Evolutionary conservation across 2,329 filamentous ascomycete species (phyloP).

Genomic region (Fusarium buxicola): DNA sequence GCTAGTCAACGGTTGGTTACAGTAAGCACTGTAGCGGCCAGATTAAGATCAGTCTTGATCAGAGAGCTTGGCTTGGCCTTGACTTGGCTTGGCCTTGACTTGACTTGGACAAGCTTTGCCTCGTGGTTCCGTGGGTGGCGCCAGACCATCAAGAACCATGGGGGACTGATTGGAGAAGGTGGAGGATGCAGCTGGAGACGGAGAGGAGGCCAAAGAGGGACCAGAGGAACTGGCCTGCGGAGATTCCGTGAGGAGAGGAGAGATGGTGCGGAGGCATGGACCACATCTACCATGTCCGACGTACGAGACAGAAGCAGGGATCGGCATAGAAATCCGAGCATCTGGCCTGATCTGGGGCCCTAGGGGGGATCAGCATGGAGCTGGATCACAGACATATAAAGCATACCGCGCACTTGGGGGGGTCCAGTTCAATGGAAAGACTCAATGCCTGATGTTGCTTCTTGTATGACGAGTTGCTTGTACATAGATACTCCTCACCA

Average conservation of each 20-base stretch:
- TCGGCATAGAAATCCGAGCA: slow-evolving; percentile 13
- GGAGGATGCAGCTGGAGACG: not conserved
- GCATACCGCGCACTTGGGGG: too few species aligned
- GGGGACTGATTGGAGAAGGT: slow-evolving; percentile 31
- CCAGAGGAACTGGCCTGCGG: too few species aligned
- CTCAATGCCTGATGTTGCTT: not conserved
- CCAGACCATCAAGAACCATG: slow-evolving; percentile 4
- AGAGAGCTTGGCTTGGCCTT: too few species aligned
- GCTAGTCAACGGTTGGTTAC: too few species aligned
- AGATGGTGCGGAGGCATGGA: slow-evolving; percentile 19
- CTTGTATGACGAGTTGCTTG: not conserved
- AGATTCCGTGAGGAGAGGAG: slow-evolving; percentile 36
- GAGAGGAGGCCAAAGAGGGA: too few species aligned
- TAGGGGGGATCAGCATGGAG: not conserved
- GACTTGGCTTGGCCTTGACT: too few species aligned
- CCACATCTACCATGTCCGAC: not conserved
- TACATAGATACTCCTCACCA: not conserved
- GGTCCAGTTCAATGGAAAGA: too few species aligned
- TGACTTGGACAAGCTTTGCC: too few species aligned
- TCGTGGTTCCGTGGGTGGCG: not conserved
- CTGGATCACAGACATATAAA: not conserved
- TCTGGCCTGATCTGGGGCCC: not conserved
- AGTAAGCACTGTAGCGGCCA: too few species aligned
- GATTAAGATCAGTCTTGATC: too few species aligned
- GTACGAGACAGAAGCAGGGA: too few species aligned